Conservation (phyloP, 1,139 yeast genomes). For the Suhomyces atakaporum region DNA sequence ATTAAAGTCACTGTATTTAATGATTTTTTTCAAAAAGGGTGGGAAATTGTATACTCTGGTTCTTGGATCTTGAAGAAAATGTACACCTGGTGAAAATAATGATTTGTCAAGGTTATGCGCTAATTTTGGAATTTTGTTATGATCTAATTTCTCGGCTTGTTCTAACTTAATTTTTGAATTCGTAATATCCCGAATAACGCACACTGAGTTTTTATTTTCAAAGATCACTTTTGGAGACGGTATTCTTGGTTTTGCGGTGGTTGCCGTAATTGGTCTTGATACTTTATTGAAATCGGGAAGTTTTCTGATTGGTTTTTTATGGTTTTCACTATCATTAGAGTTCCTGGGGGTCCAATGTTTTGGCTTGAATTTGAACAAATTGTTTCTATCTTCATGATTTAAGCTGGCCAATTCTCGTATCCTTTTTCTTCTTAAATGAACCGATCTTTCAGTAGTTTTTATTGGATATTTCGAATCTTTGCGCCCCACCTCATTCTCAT, state of each 20-base stretch:
- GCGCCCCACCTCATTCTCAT: conserved; percentile 3
- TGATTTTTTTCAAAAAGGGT: conserved; percentile 59
- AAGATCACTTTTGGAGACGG: conserved; percentile 3
- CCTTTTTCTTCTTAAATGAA: conserved; percentile 6
- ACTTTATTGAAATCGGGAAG: not conserved
- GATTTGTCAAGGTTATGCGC: conserved; percentile 69
- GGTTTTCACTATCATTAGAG: conserved; percentile 1
- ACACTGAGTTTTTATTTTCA: conserved; percentile 6
- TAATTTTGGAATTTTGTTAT: conserved; percentile 40
- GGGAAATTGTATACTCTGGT: conserved; percentile 72
- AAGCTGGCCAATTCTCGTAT: conserved; percentile 5
- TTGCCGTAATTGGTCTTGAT: not conserved
- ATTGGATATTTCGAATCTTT: not conserved
- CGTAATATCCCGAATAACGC: not conserved
- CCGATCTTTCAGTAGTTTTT: conserved; percentile 1
- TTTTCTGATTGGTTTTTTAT: not conserved
- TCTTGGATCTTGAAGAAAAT: conserved; percentile 74
- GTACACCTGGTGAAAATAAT: conserved; percentile 81
- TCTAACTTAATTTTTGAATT: conserved; percentile 10
- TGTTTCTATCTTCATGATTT: conserved; percentile 6
- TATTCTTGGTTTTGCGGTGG: conserved; percentile 1
- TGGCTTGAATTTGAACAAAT: conserved; percentile 1
- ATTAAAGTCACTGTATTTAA: conserved; percentile 69
- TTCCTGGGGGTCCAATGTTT: conserved; percentile 4
- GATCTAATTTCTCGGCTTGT: conserved; percentile 29